phyloP scores from a whole-genome alignment of 2,329 filamentous ascomycete genomes.

The Allantophomopsis lycopodina region DNA sequence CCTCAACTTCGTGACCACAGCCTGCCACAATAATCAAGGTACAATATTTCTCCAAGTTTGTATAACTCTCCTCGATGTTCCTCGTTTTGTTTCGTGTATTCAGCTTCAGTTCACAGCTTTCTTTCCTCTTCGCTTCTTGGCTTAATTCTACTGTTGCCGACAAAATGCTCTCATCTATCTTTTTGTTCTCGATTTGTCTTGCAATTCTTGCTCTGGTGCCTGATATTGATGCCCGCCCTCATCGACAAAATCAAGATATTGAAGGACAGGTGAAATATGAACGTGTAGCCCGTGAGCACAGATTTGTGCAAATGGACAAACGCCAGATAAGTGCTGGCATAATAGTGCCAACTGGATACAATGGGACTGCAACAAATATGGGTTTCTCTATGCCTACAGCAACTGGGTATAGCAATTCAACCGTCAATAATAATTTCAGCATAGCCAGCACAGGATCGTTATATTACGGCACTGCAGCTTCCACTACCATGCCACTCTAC shows the following conservation, averaged over 20 bases:
- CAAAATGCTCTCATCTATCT: not conserved
- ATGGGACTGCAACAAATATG: not conserved
- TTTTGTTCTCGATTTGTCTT: not conserved
- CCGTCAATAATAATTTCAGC: too few species aligned
- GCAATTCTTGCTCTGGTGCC: not conserved
- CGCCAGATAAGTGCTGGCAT: not conserved
- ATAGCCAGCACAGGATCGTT: too few species aligned
- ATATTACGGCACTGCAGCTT: too few species aligned
- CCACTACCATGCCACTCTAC: not conserved
- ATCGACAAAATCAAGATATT: not conserved
- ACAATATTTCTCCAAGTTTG: too few species aligned
- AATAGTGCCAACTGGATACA: not conserved
- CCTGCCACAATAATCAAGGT: too few species aligned
- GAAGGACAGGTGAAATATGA: not conserved
- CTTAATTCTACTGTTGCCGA: not conserved
- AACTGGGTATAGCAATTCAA: too few species aligned
- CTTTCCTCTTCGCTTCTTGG: not conserved
- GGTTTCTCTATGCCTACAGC: not conserved
- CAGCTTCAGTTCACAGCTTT: not conserved
- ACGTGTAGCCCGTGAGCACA: not conserved
- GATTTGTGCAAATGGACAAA: not conserved
- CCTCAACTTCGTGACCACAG: too few species aligned
- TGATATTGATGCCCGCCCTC: not conserved
- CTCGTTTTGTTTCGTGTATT: too few species aligned
- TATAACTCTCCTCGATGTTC: too few species aligned